A percentile compares a stretch with the other conserved stretches of the same genome.
These are phyloP conservation scores for Gentiana dahurica DNA, from an alignment of 257 asterid genomes.

Conservation along the genomic window DNA sequence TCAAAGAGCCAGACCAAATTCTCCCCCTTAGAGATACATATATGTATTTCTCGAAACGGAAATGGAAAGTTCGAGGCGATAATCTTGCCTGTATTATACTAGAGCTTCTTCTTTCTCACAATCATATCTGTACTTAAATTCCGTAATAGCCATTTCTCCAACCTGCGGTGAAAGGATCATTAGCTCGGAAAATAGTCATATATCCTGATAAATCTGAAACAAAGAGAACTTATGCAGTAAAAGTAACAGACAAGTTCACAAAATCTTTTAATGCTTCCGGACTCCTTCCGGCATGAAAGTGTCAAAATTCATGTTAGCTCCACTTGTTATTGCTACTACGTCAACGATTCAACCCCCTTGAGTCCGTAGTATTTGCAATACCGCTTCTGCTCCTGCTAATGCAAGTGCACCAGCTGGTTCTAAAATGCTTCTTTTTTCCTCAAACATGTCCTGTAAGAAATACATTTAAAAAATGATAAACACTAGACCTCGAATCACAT, in stretches of 20 bases:
- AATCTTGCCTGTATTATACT: conserved; percentile 68
- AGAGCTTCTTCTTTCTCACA: conserved; percentile 55
- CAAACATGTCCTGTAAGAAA: conserved; percentile 72
- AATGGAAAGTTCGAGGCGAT: too few relatives aligned
- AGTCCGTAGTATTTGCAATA: conserved; percentile 81
- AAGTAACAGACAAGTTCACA: conserved; percentile 55
- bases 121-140: conserved; percentile 73
- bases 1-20: too few relatives aligned
- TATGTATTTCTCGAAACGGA: too few relatives aligned
- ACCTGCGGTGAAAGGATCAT: conserved; percentile 33
- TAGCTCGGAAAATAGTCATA: not conserved
- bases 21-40: too few relatives aligned
- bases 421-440: conserved; percentile 91
- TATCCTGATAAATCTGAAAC: not conserved
- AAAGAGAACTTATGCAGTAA: not conserved
- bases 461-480: not conserved
- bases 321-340: conserved; percentile 84
- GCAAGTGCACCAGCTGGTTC: conserved; percentile 99
- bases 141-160: conserved; percentile 80
- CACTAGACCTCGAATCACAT: not conserved
- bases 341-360: conserved; percentile 46
- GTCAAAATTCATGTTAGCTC: conserved; percentile 96
- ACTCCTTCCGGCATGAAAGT: conserved; percentile 71
- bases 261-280: conserved; percentile 61
- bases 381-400: conserved; percentile 89